Base-by-base conservation (phyloP, 2,329 filamentous ascomycete species). In the Fusarium foetens region DNA sequence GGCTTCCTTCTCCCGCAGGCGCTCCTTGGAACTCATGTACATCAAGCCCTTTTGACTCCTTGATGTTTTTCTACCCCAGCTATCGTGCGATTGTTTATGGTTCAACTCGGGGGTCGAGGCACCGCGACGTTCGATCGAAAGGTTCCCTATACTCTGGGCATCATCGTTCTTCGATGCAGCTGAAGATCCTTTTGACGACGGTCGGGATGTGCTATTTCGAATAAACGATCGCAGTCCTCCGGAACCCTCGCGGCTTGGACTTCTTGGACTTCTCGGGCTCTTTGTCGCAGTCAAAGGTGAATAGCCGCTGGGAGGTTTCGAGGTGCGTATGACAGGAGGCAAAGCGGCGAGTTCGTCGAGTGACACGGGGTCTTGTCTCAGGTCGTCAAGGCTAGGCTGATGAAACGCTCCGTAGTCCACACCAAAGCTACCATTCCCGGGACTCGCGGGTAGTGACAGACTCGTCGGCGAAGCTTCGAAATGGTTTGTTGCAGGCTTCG, bases 241-340 rank as follows among this genome's bases (percentile, higher is more conserved):
- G 4, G 82, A 77, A 43, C 83, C 80, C 35, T 88, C 87, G 67
- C 84, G 85, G 58, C 82, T 82, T 25, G 86, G 84, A 33, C 84
- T 89, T 69, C 86, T 89, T 66, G 86, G 87, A 3, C 72, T 75
- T 38, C 68, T 71, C 25, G 85, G 85, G 21, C 82, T 88, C 74
- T 86, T 90, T 65, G 87, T 86, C 1, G 91, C 88, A n/a, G 92
- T 94, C 57, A 93, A 82, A 23, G 90, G 83, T 14, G 93, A 94
- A 76, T 91, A 89, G 59, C 93, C 93, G 55, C 92, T 94, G 1
- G 93, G 93, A 12, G 91, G 92, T 80, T 95, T 95, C 36, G 94
- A 89, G 36, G 95, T 97, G 71, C 92, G 91, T 75, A 97, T 88
- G 60, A 95, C 88, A 23, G 94, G 94, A 17, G 94, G 84, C 52